Evolutionary conservation across 768 basidiomycete genomes (phyloP), one percentile per base, ranked within the genome.

Genomic region (Psilocybe subaeruginosa): DNA sequence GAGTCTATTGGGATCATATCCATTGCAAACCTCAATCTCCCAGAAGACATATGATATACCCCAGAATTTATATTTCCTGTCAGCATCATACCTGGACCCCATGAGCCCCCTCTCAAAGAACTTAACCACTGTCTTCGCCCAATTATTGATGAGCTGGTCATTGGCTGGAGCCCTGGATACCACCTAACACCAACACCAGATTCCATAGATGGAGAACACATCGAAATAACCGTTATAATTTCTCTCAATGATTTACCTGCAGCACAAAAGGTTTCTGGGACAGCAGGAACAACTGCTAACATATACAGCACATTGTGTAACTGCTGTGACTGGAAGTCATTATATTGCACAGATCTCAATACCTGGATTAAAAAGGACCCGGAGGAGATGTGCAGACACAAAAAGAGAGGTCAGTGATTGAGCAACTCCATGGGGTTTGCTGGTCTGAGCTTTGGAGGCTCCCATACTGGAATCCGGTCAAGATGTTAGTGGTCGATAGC

Each of bases 121-220:
- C 59, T 78, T 14, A 78, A 80, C 46, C 65, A 69, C 33, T 74
- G 73, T 46, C 53, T 73, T 1, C 41, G 66, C 4, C 58, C 41
- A 2, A 6, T 60, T 17, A 33, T 60, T 11, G 51, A 54, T 3
- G 51, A 35, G 2, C 53, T 37, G 19, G n/a, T 17, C 12, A n/a
- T 2, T 11, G 48, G 47, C 8, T 60, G 59, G 59, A 43, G 35
- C 12, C 59, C 59, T 7, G 63, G 63, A 8, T 33, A 59, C 1
- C 52, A 39, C 16, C 47, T 56, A 43, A 58, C 64, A 4, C 47
- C 31, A 12, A 62, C 66, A 17, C 53, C 48, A 6, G 61, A 63
- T 17, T 56, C 60, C 31, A 39, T 56, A 12, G 14, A n/a, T 19
- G 64, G 62, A 4, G 54, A 56, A 19, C 47, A 23, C 27, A 17